Conservation (phyloP, 2,329 filamentous ascomycete genomes). For the Myriosclerotinia curreyana region DNA sequence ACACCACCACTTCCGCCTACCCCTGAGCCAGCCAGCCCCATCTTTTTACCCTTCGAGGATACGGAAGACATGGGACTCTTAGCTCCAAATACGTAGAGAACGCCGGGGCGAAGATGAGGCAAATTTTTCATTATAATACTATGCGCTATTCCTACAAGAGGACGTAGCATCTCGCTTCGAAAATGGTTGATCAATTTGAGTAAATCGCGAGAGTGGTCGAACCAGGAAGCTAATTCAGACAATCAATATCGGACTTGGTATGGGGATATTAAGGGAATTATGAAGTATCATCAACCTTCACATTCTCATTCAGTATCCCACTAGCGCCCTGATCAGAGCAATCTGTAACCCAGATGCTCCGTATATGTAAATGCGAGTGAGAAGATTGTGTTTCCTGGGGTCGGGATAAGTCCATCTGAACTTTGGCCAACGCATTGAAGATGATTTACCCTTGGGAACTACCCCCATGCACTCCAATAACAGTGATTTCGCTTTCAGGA, state of each 20-base stretch:
- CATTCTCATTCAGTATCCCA: constrained; percentile 70
- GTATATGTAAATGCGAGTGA: too few relatives aligned
- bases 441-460: too few relatives aligned
- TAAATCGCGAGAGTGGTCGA: constrained; percentile 80
- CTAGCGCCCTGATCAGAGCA: constrained; percentile 81
- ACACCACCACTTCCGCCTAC: constrained; percentile 48
- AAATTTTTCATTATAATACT: constrained; percentile 61
- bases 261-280: neutral
- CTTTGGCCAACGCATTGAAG: too few relatives aligned
- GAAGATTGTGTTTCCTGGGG: too few relatives aligned
- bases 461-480: too few relatives aligned
- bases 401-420: too few relatives aligned
- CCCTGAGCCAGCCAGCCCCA: constrained; percentile 60
- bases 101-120: constrained; percentile 58
- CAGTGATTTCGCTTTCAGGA: constrained; percentile 72
- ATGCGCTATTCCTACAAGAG: constrained; percentile 81
- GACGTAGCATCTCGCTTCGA: constrained; percentile 70
- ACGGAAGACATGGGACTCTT: constrained; percentile 55
- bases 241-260: constrained; percentile 38
- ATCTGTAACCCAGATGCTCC: constrained; percentile 87
- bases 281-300: constrained; percentile 74
- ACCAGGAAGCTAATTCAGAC: constrained; percentile 51
- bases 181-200: constrained; percentile 83
- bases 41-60: constrained; percentile 53
- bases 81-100: constrained; percentile 62